Conservation (phyloP, 208 protist species). For the Crithidia brevicula region DNA sequence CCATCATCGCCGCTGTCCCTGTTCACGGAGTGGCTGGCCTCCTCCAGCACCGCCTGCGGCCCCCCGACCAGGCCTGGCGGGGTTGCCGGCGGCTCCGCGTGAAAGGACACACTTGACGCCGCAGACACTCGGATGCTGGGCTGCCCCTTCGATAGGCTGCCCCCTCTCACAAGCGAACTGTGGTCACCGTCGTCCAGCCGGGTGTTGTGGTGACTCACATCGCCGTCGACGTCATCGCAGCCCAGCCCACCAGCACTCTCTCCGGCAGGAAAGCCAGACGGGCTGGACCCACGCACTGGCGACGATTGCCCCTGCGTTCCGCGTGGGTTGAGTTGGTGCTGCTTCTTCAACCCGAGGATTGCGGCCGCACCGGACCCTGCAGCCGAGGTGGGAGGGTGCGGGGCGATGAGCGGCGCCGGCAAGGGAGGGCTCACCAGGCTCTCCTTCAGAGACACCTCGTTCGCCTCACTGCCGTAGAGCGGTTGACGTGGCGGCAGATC, state of each 20-base stretch:
- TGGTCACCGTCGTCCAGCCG: background rate
- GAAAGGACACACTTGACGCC: slow-evolving; percentile 9
- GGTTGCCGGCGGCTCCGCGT: background rate
- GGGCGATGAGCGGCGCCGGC: slow-evolving; percentile 4
- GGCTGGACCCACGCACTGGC: too few species aligned
- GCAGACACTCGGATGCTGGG: slow-evolving; percentile 4
- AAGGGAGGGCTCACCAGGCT: slow-evolving; percentile 1
- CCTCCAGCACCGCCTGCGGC: background rate
- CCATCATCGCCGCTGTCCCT: background rate
- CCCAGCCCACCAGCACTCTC: too few species aligned
- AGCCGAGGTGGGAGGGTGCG: slow-evolving; percentile 28
- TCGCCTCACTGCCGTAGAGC: slow-evolving; percentile 9
- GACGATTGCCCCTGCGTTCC: too few species aligned
- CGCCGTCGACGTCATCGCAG: too few species aligned
- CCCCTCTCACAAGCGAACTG: background rate
- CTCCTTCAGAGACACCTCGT: background rate
- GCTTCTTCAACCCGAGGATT: slow-evolving; percentile 35
- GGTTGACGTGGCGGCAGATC: background rate
- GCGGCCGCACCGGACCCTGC: slow-evolving; percentile 43
- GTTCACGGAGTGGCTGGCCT: slow-evolving; percentile 13
- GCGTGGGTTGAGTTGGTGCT: background rate
- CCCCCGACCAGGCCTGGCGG: background rate
- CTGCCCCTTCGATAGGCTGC: background rate
- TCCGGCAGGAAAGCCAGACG: too few species aligned
- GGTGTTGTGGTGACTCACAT: too few species aligned